Base-by-base conservation (phyloP, 2,329 filamentous ascomycete species). In the Lomentospora prolificans region DNA sequence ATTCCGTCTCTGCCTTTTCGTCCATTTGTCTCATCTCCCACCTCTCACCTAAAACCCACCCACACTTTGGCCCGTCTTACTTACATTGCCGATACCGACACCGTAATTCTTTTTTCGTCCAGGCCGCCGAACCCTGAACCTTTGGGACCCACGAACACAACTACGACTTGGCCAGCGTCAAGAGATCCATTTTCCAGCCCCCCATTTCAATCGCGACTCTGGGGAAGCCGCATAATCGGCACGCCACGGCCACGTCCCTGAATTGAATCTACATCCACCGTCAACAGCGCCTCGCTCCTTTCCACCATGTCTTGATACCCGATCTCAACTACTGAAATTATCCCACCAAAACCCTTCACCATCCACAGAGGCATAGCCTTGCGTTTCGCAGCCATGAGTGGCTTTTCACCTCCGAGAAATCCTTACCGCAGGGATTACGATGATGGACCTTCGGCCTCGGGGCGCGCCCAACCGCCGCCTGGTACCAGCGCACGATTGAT, bases 401-500 rank as follows among this genome's bases (percentile, higher is more conserved):
- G 66, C 55, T 70, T 70, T 61, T 64, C 65, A 57, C 64, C 65
- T 56, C 64, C 67, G 59, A 64, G 64, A 60, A 61, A 63, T 58
- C 66, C 64, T 44, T 69, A 69, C 60, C 7, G 30, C 17, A 69
- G 68, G 63, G 70, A 70, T 58, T 67, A 66, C 57, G 59, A 56
- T 36, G 63, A 63, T 59, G 60, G 66, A 59, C 59, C 66, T 51
- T 64, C 68, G 36, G 64, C 66, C 22, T 65, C 66, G 48, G 57
- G 64, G 36, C 58, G 64, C 3, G 59, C 65, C 61, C 64, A 64
- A 53, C 64, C 60, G 12, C 64, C 60, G 12, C 64, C 69, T 54
- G 65, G 64, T 53, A 72, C 74, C 39, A 74, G 69, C 48, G 71
- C 71, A 53, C 80, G 77, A 62, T 71, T 72, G 19, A 70, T 84